A percentile compares a stretch with the other conserved stretches of the same genome.
These are phyloP conservation scores for Plenodomus lindquistii DNA, from an alignment of 2,329 filamentous ascomycete species.

Conservation along the genomic window DNA sequence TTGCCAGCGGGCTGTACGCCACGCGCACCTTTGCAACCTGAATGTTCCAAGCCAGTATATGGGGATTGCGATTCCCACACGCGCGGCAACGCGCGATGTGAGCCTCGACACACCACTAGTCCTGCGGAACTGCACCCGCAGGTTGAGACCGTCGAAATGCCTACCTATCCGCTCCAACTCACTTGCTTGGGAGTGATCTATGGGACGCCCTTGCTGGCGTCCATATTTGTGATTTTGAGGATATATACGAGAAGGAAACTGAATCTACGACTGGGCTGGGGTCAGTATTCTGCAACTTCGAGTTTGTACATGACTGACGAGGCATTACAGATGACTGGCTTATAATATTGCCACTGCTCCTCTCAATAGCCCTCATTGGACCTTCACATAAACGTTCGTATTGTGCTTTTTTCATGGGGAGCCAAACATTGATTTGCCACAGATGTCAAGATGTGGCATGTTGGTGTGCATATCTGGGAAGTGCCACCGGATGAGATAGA, in stretches of 20 bases:
- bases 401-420: neutral
- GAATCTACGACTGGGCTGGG: constrained; percentile 42
- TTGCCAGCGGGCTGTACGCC: constrained; percentile 8
- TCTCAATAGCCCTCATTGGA: constrained; percentile 44
- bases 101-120: constrained; percentile 19
- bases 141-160: constrained; percentile 37
- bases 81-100: constrained; percentile 21
- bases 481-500: constrained; percentile 40
- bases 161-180: constrained; percentile 44
- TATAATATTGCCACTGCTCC: constrained; percentile 39
- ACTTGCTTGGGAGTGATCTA: constrained; percentile 44
- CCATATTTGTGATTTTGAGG: constrained; percentile 40
- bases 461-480: constrained; percentile 44
- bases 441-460: constrained; percentile 46
- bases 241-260: constrained; percentile 45
- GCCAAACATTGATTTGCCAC: constrained; percentile 3
- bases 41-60: constrained; percentile 23
- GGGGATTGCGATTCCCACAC: constrained; percentile 28
- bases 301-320: constrained; percentile 19
- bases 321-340: constrained; percentile 42
- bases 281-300: constrained; percentile 24
- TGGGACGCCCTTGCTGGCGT: constrained; percentile 37
- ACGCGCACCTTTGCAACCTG: constrained; percentile 5
- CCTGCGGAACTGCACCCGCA: neutral
- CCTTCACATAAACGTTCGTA: constrained; percentile 42